Percentiles rank a stretch among this genome's conserved stretches.
phyloP scores from a whole-genome alignment of 306 rosid genomes.

The Purshia tridentata region DNA sequence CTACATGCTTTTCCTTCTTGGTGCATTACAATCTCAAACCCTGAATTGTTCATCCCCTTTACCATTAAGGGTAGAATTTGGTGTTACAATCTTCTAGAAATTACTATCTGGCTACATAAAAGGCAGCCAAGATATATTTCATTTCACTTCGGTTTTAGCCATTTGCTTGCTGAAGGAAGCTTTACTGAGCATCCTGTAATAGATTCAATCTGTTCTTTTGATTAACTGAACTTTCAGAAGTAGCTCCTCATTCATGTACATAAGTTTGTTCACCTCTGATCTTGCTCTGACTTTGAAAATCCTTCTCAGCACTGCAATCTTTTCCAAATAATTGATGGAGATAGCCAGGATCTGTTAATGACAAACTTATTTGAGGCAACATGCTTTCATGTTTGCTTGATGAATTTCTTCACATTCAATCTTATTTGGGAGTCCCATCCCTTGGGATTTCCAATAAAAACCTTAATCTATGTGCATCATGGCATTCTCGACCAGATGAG shows the following conservation, averaged over 20 bases:
- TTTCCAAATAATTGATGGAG: too few relatives aligned
- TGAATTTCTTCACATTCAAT: background rate
- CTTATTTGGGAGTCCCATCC: background rate
- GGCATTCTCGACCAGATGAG: too few relatives aligned
- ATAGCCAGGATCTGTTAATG: background rate
- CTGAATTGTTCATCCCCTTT: background rate
- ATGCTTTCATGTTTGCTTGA: background rate
- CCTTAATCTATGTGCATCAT: background rate
- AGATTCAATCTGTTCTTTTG: background rate
- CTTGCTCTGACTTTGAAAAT: background rate
- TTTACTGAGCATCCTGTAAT: background rate
- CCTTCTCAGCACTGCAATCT: background rate
- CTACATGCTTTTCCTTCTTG: background rate
- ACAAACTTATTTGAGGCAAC: background rate
- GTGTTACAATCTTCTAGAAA: background rate
- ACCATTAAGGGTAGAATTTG: background rate
- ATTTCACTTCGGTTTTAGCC: too few relatives aligned
- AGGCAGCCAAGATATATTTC: too few relatives aligned
- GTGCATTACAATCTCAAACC: background rate
- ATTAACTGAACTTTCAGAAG: background rate
- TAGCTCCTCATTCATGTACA: background rate
- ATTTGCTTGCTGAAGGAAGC: background rate
- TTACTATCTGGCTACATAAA: background rate
- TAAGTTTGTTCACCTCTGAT: background rate
- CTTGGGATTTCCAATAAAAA: background rate